Percentiles rank a stretch among this genome's conserved stretches.
Evolutionary conservation across 352 stramenopile species (phyloP).

Genomic region (Globisporangium nodosum): DNA sequence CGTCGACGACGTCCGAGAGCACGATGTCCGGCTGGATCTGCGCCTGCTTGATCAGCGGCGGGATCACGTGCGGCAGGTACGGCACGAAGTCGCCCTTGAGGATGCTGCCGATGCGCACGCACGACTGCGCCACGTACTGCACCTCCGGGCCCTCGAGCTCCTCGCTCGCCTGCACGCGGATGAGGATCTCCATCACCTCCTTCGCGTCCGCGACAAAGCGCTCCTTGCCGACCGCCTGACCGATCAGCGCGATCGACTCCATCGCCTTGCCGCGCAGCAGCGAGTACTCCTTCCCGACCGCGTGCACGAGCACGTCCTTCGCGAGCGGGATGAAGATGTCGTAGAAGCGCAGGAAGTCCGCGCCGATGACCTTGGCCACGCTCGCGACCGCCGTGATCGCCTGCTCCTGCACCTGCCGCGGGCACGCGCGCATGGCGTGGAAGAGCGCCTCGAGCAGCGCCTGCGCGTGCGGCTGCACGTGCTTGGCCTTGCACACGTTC

Average conservation of each 20-base stretch:
- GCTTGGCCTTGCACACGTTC: slow-evolving; percentile 78
- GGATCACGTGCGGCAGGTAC: slow-evolving; percentile 81
- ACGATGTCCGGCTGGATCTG: slow-evolving; percentile 80
- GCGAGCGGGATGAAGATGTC: slow-evolving; percentile 85
- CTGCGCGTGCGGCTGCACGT: slow-evolving; percentile 60
- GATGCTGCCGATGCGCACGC: slow-evolving; percentile 81
- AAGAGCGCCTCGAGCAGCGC: slow-evolving; percentile 76
- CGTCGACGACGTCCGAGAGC: slow-evolving; percentile 58
- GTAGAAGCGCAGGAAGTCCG: slow-evolving; percentile 78
- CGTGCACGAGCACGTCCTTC: slow-evolving; percentile 79
- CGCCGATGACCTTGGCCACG: slow-evolving; percentile 78
- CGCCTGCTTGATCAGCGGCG: slow-evolving; percentile 75
- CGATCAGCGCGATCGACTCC: slow-evolving; percentile 86
- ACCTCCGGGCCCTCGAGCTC: slow-evolving; percentile 68
- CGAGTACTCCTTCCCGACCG: slow-evolving; percentile 68
- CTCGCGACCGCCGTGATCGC: slow-evolving; percentile 83
- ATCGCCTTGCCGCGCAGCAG: slow-evolving; percentile 84
- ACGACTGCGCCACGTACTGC: slow-evolving; percentile 85
- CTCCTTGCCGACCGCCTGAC: slow-evolving; percentile 84
- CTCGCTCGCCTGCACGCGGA: slow-evolving; percentile 68
- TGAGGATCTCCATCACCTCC: slow-evolving; percentile 85
- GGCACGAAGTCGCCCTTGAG: slow-evolving; percentile 85
- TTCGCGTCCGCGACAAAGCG: slow-evolving; percentile 71
- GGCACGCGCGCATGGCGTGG: slow-evolving; percentile 65
- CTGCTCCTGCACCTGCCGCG: slow-evolving; percentile 83